phyloP scores from a whole-genome alignment of 257 asterid genomes.

The Primulina huaijiensis region DNA sequence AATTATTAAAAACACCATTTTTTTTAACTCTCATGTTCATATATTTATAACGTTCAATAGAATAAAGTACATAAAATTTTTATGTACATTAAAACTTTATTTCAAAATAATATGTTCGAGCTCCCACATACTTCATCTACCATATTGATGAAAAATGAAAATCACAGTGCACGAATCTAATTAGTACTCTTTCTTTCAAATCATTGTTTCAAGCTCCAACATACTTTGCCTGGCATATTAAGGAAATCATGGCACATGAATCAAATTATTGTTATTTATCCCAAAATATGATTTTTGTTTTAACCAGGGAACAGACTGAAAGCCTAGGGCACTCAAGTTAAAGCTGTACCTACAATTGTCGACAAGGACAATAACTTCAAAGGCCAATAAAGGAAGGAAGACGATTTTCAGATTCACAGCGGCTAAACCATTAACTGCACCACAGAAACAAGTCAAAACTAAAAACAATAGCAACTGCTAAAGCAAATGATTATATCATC shows the following conservation, averaged over 20 bases:
- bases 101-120: background rate
- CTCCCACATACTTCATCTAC: background rate
- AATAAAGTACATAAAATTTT: constrained; percentile 22
- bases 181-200: constrained; percentile 14
- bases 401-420: constrained; percentile 75
- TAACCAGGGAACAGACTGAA: constrained; percentile 18
- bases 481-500: constrained; percentile 20
- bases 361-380: constrained; percentile 65
- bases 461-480: constrained; percentile 19
- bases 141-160: background rate
- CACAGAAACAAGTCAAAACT: constrained; percentile 23
- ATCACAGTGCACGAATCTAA: constrained; percentile 2
- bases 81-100: background rate
- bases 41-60: constrained; percentile 5
- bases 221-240: constrained; percentile 18
- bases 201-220: background rate
- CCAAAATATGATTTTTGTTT: constrained; percentile 6
- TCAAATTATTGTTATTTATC: constrained; percentile 14
- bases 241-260: constrained; percentile 1
- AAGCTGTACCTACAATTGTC: constrained; percentile 82
- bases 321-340: constrained; percentile 21
- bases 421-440: constrained; percentile 63
- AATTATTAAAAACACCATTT: constrained; percentile 10
- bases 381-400: constrained; percentile 92
- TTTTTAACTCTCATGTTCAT: background rate